Conservation (phyloP, 208 protist genomes). For the Phytomonas sp. region DNA sequence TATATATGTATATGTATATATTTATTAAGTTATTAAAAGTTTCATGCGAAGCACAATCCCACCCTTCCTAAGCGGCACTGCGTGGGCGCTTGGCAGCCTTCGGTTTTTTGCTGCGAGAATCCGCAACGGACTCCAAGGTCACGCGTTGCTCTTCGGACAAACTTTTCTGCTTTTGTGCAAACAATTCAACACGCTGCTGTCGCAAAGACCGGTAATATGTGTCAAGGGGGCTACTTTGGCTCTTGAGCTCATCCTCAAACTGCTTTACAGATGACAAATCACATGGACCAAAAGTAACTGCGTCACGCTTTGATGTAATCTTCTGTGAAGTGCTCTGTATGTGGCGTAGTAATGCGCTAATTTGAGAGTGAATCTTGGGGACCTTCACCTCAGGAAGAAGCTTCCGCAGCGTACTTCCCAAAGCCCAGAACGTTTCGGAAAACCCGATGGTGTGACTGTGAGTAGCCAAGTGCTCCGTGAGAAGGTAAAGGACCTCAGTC, state of each 20-base stretch:
- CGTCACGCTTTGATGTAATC: conserved; percentile 62
- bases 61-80: conserved; percentile 4
- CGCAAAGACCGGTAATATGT: conserved; percentile 63
- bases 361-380: conserved; percentile 66
- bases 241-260: conserved; percentile 65
- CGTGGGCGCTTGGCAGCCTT: conserved; percentile 24
- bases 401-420: conserved; percentile 80
- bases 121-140: conserved; percentile 63
- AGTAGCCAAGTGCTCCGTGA: conserved; percentile 81
- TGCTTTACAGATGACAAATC: conserved; percentile 73
- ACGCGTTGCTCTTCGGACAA: conserved; percentile 33
- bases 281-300: conserved; percentile 70
- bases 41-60: too few relatives aligned
- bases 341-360: conserved; percentile 69
- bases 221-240: conserved; percentile 41
- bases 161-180: conserved; percentile 56
- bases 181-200: conserved; percentile 68
- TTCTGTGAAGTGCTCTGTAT: conserved; percentile 57
- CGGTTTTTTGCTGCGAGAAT: conserved; percentile 22
- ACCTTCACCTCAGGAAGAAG: conserved; percentile 77
- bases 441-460: conserved; percentile 88
- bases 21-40: too few relatives aligned
- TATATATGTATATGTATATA: too few relatives aligned
- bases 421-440: conserved; percentile 89
- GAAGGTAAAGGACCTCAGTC: conserved; percentile 77